Percentiles rank a stretch among this genome's conserved stretches.
Evolutionary conservation across 2,329 filamentous ascomycete genomes (phyloP).

Genomic region (Myriosclerotinia duriaeana): DNA sequence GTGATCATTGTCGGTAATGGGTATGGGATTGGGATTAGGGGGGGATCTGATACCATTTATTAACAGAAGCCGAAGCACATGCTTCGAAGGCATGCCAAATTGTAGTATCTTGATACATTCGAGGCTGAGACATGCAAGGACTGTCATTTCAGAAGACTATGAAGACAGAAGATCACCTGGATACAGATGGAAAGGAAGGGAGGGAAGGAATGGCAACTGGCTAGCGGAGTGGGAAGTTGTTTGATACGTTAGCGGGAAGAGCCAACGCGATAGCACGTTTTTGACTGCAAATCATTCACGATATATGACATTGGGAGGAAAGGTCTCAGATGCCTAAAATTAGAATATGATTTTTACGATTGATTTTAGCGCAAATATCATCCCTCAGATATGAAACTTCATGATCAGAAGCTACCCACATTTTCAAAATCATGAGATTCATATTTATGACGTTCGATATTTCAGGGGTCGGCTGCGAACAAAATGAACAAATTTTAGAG

Average conservation of each 20-base stretch:
- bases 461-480: constrained; percentile 2
- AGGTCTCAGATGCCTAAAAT: neutral
- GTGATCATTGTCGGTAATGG: neutral
- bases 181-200: neutral
- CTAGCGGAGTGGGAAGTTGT: neutral
- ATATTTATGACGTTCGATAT: no score
- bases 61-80: neutral
- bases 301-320: constrained; percentile 5
- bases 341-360: neutral
- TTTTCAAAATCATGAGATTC: constrained; percentile 11
- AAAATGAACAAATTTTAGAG: constrained; percentile 33
- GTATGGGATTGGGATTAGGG: neutral
- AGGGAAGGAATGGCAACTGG: neutral
- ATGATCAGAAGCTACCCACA: neutral
- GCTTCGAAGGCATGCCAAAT: neutral
- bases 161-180: neutral
- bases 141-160: constrained; percentile 14
- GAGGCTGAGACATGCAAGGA: neutral
- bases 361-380: neutral
- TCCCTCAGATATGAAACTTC: neutral
- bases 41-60: neutral
- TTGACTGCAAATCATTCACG: neutral
- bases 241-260: neutral
- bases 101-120: neutral
- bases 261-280: neutral